Percentiles rank a stretch among this genome's conserved stretches.
Conservation (phyloP, 148 eudicot species). For the Rhododendron simsii region DNA sequence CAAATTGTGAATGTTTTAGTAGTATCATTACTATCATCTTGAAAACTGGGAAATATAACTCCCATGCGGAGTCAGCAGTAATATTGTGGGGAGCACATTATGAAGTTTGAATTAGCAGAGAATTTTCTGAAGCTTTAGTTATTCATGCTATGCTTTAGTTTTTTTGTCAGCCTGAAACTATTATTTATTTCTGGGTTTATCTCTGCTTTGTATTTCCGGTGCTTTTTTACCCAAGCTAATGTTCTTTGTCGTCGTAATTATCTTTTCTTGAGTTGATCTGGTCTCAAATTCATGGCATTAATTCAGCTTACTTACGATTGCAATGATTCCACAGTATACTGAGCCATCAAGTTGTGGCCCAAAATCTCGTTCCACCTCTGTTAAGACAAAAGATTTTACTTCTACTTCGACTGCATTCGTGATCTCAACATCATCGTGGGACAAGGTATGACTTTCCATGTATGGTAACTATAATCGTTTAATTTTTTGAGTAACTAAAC, state of each 20-base stretch:
- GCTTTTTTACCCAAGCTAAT: background rate
- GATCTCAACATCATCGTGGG: constrained; percentile 53
- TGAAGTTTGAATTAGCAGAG: background rate
- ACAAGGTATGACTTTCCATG: constrained; percentile 51
- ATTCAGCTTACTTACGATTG: background rate
- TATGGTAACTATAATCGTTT: background rate
- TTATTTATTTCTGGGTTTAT: background rate
- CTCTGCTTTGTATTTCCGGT: background rate
- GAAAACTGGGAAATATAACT: background rate
- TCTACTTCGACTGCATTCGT: constrained; percentile 22
- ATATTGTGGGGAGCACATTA: background rate
- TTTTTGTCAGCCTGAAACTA: constrained; percentile 4
- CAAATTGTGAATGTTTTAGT: background rate
- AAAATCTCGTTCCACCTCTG: constrained; percentile 53
- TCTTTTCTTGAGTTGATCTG: background rate
- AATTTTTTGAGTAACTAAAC: background rate
- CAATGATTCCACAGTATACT: constrained; percentile 20
- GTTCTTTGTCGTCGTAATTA: background rate
- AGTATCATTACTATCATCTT: background rate
- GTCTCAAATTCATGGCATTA: background rate
- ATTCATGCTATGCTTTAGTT: background rate
- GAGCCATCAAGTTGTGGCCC: constrained; percentile 51
- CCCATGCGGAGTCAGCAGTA: background rate
- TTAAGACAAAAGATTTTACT: constrained; percentile 44
- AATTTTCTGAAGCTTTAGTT: background rate